A percentile compares a stretch with the other conserved stretches of the same genome.
Conservation (phyloP, 2,329 filamentous ascomycete genomes). For the Aspergillus ruber region DNA sequence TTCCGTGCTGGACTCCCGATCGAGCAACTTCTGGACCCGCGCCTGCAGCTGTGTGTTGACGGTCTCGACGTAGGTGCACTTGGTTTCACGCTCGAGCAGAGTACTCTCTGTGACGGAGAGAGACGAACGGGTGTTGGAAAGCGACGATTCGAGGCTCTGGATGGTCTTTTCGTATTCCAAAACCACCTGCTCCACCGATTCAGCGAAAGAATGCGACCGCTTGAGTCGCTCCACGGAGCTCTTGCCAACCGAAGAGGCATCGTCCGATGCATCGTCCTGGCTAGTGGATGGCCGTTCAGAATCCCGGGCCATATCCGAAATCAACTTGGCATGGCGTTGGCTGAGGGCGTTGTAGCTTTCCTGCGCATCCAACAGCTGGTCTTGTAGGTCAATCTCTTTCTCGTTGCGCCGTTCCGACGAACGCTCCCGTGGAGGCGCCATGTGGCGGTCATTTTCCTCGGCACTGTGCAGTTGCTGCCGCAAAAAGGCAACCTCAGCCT, state of each 20-base stretch:
- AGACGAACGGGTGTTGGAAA: slow-evolving; percentile 79
- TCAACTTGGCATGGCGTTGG: slow-evolving; percentile 88
- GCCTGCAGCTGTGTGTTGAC: slow-evolving; percentile 84
- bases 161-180: slow-evolving; percentile 99
- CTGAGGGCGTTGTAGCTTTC: slow-evolving; percentile 92
- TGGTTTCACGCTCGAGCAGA: slow-evolving; percentile 87
- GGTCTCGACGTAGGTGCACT: slow-evolving; percentile 86
- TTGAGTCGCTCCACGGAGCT: slow-evolving; percentile 85
- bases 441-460: slow-evolving; percentile 58
- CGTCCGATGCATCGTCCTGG: slow-evolving; percentile 35
- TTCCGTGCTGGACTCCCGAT: slow-evolving; percentile 86
- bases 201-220: slow-evolving; percentile 89
- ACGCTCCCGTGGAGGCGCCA: slow-evolving; percentile 59
- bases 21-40: slow-evolving; percentile 85
- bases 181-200: slow-evolving; percentile 92
- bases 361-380: slow-evolving; percentile 84
- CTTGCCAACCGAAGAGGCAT: slow-evolving; percentile 56
- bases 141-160: slow-evolving; percentile 81
- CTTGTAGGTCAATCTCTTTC: slow-evolving; percentile 83
- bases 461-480: slow-evolving; percentile 86
- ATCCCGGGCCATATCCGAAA: slow-evolving; percentile 84
- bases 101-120: slow-evolving; percentile 78
- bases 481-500: slow-evolving; percentile 87
- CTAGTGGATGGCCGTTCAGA: slow-evolving; percentile 51
- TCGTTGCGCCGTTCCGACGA: slow-evolving; percentile 70